Percentiles rank a stretch among this genome's conserved stretches.
phyloP scores from a whole-genome alignment of 768 basidiomycete species.

The Neoboletus brunneissimus region DNA sequence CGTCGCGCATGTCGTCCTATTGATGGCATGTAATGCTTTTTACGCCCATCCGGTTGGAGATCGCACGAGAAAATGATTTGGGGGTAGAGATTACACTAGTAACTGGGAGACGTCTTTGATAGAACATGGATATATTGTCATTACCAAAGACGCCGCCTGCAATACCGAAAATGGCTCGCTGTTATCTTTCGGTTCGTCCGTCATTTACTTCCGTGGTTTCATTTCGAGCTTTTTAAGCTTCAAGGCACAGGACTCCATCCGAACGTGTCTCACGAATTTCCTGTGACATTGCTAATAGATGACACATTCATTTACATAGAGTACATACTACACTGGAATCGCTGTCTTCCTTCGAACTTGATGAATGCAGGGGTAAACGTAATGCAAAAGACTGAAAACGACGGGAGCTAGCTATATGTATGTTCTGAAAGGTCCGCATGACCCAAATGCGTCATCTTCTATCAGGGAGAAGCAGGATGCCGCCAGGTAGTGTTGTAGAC shows the following conservation, averaged over 20 bases:
- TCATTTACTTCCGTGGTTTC: background rate
- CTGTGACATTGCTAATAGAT: background rate
- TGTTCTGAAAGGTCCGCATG: background rate
- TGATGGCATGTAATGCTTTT: conserved; percentile 1
- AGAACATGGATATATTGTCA: background rate
- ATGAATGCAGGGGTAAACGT: background rate
- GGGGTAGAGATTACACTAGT: background rate
- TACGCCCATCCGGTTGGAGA: background rate
- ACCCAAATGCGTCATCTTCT: background rate
- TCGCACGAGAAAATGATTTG: background rate
- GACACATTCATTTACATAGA: conserved; percentile 6
- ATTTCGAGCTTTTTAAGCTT: background rate
- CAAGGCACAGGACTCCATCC: conserved; percentile 4
- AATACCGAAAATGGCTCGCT: background rate
- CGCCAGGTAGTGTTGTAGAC: background rate
- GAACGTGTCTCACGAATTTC: background rate
- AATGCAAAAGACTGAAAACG: background rate
- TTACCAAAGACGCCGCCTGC: background rate
- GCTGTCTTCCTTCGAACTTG: background rate
- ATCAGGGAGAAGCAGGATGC: background rate
- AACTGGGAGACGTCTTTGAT: background rate
- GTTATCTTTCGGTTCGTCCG: background rate
- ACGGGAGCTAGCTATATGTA: background rate
- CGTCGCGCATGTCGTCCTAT: conserved; percentile 3
- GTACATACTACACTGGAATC: background rate